Conservation (phyloP, 306 rosid species). For the Cicer arietinum region DNA sequence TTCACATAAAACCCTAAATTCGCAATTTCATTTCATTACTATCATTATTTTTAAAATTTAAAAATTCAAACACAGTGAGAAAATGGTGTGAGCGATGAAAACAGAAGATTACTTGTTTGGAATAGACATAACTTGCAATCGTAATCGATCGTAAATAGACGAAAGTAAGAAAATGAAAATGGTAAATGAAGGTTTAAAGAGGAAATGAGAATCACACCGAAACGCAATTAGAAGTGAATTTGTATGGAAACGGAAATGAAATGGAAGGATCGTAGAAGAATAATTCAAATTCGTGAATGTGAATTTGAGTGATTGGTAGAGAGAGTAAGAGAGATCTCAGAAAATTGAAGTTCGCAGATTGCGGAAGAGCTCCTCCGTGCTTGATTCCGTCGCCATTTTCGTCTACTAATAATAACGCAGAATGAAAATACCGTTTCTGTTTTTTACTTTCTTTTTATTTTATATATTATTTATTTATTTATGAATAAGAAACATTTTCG, state of each 20-base stretch:
- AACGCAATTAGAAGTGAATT: conserved; percentile 19
- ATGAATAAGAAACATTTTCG: too few species aligned
- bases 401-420: neutral
- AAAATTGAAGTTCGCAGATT: conserved; percentile 3
- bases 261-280: neutral
- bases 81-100: neutral
- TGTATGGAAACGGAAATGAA: neutral
- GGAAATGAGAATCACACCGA: neutral
- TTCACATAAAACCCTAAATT: conserved; percentile 21
- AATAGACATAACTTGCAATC: neutral
- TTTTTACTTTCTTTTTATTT: neutral
- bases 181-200: too few species aligned
- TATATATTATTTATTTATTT: too few species aligned
- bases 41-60: neutral
- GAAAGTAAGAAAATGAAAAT: conserved; percentile 27
- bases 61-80: neutral
- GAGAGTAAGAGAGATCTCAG: conserved; percentile 36
- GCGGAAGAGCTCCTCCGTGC: conserved; percentile 50
- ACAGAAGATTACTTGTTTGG: neutral
- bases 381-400: conserved; percentile 48
- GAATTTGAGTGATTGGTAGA: conserved; percentile 1
- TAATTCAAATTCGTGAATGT: neutral
- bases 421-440: conserved; percentile 47
- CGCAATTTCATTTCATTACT: neutral
- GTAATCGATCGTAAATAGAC: conserved; percentile 1